Evolutionary conservation across 2,329 filamentous ascomycete species (phyloP).

Genomic region (Zopfia rhizophila): DNA sequence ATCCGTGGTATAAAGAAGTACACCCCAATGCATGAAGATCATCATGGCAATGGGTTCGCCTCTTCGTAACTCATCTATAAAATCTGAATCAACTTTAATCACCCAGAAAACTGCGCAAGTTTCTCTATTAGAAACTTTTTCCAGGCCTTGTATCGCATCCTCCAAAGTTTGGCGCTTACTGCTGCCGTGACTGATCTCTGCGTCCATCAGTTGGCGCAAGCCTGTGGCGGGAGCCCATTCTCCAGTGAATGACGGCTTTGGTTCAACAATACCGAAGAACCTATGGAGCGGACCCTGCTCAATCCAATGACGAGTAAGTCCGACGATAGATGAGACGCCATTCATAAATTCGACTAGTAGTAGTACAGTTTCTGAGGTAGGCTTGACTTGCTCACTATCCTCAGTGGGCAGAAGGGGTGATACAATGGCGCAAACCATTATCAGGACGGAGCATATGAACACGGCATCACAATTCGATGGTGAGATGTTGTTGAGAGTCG

Average conservation of each 20-base stretch:
- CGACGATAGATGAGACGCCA: constrained; percentile 9
- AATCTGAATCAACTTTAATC: constrained; percentile 10
- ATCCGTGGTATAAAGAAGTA: constrained; percentile 21
- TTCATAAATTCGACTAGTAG: constrained; percentile 8
- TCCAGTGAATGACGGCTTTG: constrained; percentile 6
- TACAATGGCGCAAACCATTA: constrained; percentile 24
- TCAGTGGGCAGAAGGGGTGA: constrained; percentile 18
- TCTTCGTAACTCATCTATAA: constrained; percentile 17
- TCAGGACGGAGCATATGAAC: constrained; percentile 19
- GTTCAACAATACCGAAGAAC: background rate
- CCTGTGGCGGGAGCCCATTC: constrained; percentile 15
- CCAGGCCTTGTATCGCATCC: background rate
- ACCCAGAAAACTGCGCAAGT: constrained; percentile 3
- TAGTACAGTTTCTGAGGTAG: constrained; percentile 7
- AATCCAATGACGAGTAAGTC: constrained; percentile 6
- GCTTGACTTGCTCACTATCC: background rate
- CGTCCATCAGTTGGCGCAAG: constrained; percentile 4
- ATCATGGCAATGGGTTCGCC: constrained; percentile 19
- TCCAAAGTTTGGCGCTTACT: background rate
- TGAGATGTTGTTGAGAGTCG: constrained; percentile 12
- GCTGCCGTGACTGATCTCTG: background rate
- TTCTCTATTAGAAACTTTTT: constrained; percentile 1
- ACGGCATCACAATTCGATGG: constrained; percentile 19
- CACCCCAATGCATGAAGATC: constrained; percentile 29
- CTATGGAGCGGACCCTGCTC: background rate